These are phyloP conservation scores for Allium fistulosum DNA, from an alignment of 106 monocot species.

Conservation along the genomic window DNA sequence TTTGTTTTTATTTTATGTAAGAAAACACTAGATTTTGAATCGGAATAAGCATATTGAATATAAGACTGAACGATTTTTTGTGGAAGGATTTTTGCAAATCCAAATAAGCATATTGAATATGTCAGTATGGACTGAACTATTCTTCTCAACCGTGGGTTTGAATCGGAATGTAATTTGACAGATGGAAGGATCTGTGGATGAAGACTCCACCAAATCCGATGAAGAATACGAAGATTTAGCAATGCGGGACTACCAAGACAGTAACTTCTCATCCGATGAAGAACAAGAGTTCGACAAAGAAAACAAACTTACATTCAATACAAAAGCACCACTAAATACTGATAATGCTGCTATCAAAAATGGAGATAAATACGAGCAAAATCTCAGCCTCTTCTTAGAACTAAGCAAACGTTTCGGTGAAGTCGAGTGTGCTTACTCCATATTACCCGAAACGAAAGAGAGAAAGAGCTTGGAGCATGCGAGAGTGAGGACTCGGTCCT, in stretches of 20 bases:
- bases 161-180: slow-evolving; percentile 1
- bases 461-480: neutral
- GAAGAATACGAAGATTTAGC: slow-evolving; percentile 56
- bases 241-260: slow-evolving; percentile 27
- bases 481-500: slow-evolving; percentile 37
- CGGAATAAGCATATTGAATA: no score
- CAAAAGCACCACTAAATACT: no score
- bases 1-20: no score
- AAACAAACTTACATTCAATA: neutral
- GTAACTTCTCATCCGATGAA: slow-evolving; percentile 31
- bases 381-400: slow-evolving; percentile 23
- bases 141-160: no score
- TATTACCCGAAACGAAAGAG: slow-evolving; percentile 3
- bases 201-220: slow-evolving; percentile 41
- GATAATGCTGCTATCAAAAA: no score
- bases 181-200: slow-evolving; percentile 56
- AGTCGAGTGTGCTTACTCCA: neutral
- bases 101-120: no score
- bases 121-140: no score
- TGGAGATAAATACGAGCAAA: slow-evolving; percentile 29
- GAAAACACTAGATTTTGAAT: no score
- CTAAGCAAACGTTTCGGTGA: slow-evolving; percentile 10
- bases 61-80: no score
- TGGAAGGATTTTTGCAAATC: no score
- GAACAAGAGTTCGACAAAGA: slow-evolving; percentile 17